Percentiles rank a stretch among this genome's conserved stretches.
Evolutionary conservation across 352 stramenopile genomes (phyloP).

Genomic region (Pythium folliculosum): DNA sequence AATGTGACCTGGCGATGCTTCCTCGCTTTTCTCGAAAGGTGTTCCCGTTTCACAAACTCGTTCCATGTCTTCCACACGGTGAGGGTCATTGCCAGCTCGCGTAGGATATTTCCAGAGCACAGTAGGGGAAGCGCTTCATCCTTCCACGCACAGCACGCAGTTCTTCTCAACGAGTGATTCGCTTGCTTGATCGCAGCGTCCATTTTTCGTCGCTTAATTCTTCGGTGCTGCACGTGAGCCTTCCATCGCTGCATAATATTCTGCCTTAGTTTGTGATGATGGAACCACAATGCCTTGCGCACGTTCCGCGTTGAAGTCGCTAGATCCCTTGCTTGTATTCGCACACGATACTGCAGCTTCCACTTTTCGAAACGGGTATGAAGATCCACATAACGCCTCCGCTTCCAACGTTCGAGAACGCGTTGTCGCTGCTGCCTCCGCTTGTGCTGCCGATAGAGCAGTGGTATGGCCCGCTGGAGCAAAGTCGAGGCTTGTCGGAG

Average conservation of each 20-base stretch:
- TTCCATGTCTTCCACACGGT: conserved; percentile 22
- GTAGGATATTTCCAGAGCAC: conserved; percentile 14
- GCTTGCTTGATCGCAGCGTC: background rate
- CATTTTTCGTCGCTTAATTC: background rate
- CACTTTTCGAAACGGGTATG: conserved; percentile 19
- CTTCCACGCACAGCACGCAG: conserved; percentile 5
- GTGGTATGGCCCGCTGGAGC: conserved; percentile 18
- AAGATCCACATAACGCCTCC: conserved; percentile 15
- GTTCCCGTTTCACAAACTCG: conserved; percentile 6
- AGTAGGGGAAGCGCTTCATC: conserved; percentile 2
- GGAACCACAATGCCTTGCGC: conserved; percentile 28
- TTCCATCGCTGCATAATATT: conserved; percentile 15
- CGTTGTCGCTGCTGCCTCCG: conserved; percentile 11
- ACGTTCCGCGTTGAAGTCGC: conserved; percentile 23
- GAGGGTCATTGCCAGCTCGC: conserved; percentile 13
- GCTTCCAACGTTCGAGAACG: conserved; percentile 27
- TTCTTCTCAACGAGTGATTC: background rate
- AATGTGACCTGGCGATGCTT: background rate
- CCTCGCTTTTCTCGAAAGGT: conserved; percentile 1
- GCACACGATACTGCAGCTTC: conserved; percentile 24
- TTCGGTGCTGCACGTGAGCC: background rate
- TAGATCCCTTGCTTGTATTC: conserved; percentile 21
- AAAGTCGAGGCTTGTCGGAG: conserved; percentile 11
- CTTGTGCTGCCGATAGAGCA: conserved; percentile 19
- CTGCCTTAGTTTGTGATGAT: conserved; percentile 30